Conservation (phyloP, 345 rosid species). For the Salix viminalis region DNA sequence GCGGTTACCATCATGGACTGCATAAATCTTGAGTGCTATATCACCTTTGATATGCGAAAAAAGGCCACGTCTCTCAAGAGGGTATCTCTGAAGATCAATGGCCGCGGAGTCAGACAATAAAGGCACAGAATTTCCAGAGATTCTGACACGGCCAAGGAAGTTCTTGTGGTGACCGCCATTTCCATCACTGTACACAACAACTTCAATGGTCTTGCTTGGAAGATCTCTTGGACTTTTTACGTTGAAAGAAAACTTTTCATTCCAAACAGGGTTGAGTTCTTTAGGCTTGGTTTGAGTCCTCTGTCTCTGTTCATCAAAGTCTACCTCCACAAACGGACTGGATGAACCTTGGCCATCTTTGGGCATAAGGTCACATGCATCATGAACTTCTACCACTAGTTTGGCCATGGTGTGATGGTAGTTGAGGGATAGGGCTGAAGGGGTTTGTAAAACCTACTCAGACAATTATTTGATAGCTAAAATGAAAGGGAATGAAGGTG, state of each 20-base stretch:
- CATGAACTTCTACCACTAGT: slow-evolving; percentile 66
- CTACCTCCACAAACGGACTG: slow-evolving; percentile 65
- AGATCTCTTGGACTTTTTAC: slow-evolving; percentile 39
- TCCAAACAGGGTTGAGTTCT: slow-evolving; percentile 78
- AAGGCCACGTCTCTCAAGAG: slow-evolving; percentile 73
- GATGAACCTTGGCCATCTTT: slow-evolving; percentile 85
- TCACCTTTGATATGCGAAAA: slow-evolving; percentile 78
- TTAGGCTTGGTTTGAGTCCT: slow-evolving; percentile 58
- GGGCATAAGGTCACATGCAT: slow-evolving; percentile 74
- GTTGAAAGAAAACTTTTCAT: slow-evolving; percentile 58
- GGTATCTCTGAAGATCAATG: slow-evolving; percentile 53
- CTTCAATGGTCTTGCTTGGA: slow-evolving; percentile 42
- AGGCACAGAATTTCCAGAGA: slow-evolving; percentile 61
- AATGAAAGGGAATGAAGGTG: slow-evolving; percentile 5
- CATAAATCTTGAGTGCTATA: slow-evolving; percentile 52
- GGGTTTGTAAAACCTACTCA: not conserved
- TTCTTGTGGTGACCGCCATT: slow-evolving; percentile 43
- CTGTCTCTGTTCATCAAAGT: slow-evolving; percentile 49
- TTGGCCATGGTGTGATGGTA: slow-evolving; percentile 44
- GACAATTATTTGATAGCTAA: not conserved
- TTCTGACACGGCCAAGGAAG: slow-evolving; percentile 76
- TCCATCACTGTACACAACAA: slow-evolving; percentile 54
- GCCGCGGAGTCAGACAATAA: slow-evolving; percentile 52
- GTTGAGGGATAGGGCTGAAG: not conserved
- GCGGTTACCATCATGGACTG: slow-evolving; percentile 17